Evolutionary conservation across 495 filamentous ascomycete species (phyloP).

Genomic region (Annulohypoxylon maeteangense): DNA sequence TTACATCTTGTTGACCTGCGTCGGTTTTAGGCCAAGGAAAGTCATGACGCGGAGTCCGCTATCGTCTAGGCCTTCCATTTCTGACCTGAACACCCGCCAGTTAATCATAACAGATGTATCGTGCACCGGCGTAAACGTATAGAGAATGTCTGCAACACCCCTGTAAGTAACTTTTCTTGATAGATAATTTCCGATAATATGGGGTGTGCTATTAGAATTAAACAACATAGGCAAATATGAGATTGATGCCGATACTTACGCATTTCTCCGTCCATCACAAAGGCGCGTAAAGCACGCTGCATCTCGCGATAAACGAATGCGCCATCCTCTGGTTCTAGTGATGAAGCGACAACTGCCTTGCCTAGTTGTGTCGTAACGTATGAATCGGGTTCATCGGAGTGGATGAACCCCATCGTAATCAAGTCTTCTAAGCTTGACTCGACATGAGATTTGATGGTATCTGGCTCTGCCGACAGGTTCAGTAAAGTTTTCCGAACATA

Average conservation of each 20-base stretch:
- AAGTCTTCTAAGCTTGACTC: constrained; percentile 65
- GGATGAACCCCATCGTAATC: constrained; percentile 66
- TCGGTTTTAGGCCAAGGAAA: constrained; percentile 75
- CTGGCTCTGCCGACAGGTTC: constrained; percentile 60
- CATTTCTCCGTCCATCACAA: constrained; percentile 88
- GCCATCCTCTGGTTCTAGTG: constrained; percentile 79
- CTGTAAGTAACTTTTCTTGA: constrained; percentile 8
- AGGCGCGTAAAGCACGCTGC: constrained; percentile 72
- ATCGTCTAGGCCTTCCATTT: constrained; percentile 76
- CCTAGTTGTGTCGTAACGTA: constrained; percentile 74
- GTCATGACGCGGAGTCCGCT: constrained; percentile 74
- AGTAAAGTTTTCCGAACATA: constrained; percentile 77
- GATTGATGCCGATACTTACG: constrained; percentile 46
- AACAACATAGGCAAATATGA: neutral
- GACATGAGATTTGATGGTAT: constrained; percentile 61
- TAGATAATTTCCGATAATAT: neutral
- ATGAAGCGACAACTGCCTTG: constrained; percentile 77
- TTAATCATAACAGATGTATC: constrained; percentile 67
- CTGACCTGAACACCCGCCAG: constrained; percentile 77
- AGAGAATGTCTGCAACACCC: constrained; percentile 66
- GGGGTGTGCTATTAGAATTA: neutral
- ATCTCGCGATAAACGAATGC: constrained; percentile 79
- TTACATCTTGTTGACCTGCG: constrained; percentile 77
- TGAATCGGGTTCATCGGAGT: constrained; percentile 57
- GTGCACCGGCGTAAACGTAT: constrained; percentile 81